Conservation (phyloP, 345 rosid species). For the Melaleuca quinquenervia region DNA sequence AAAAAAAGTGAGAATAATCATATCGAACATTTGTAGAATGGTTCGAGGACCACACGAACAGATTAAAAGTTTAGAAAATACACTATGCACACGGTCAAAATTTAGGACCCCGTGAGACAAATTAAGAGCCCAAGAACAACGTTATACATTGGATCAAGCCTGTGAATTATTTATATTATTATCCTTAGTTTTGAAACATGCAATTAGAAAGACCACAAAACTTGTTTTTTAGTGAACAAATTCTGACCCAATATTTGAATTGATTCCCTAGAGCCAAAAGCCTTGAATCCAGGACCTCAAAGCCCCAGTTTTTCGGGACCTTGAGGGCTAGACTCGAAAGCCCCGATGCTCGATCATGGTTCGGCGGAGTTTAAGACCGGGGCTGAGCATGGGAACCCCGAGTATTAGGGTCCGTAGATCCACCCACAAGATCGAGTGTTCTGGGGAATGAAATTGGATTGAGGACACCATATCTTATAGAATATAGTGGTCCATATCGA, state of each 20-base stretch:
- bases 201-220: rapidly evolving
- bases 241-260: rapidly evolving
- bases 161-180: neutral
- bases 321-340: neutral
- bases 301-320: neutral
- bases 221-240: neutral
- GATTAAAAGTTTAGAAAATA: neutral
- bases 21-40: too few relatives aligned
- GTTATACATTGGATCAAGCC: rapidly evolving
- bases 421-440: neutral
- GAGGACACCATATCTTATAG: neutral
- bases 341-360: neutral
- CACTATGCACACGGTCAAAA: rapidly evolving
- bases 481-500: neutral
- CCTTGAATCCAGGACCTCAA: neutral
- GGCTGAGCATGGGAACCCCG: neutral
- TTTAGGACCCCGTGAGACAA: rapidly evolving
- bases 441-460: neutral
- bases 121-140: rapidly evolving
- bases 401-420: neutral
- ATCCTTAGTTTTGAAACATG: neutral
- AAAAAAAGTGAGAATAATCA: neutral
- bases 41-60: rapidly evolving
- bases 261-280: neutral
- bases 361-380: neutral